Evolutionary conservation across 23 red algal genomes (phyloP).

Genomic region (Porphyridium purpureum): DNA sequence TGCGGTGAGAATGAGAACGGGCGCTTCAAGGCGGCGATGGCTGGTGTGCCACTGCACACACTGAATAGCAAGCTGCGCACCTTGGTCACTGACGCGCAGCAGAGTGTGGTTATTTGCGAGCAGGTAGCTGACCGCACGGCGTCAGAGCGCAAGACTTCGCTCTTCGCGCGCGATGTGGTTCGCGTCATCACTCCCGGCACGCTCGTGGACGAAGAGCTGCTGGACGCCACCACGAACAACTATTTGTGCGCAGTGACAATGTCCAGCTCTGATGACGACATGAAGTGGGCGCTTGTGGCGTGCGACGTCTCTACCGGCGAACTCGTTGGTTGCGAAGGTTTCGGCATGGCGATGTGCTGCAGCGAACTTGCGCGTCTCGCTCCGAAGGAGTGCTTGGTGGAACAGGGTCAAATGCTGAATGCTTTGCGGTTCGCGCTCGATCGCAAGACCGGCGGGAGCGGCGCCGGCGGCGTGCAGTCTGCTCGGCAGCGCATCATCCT

Average conservation of each 20-base stretch:
- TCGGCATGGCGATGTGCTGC: constrained; percentile 8
- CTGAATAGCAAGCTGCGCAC: constrained; percentile 56
- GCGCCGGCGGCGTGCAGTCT: no score
- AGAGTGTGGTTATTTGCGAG: no score
- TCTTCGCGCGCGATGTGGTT: constrained; percentile 31
- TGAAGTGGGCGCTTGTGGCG: constrained; percentile 35
- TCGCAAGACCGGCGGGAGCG: neutral
- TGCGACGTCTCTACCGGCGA: constrained; percentile 89
- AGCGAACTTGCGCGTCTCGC: constrained; percentile 32
- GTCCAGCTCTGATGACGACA: constrained; percentile 4
- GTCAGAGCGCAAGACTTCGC: constrained; percentile 1
- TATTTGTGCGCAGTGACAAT: constrained; percentile 45
- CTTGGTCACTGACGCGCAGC: constrained; percentile 20
- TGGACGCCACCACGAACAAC: constrained; percentile 34
- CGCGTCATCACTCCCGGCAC: constrained; percentile 69
- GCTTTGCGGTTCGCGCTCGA: neutral
- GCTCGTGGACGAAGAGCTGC: constrained; percentile 29
- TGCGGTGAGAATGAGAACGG: constrained; percentile 58
- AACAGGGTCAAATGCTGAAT: no score
- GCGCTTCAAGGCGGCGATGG: constrained; percentile 61
- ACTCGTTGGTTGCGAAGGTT: constrained; percentile 30
- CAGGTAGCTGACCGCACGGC: no score
- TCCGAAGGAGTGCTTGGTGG: constrained; percentile 55
- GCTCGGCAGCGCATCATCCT: constrained; percentile 1
- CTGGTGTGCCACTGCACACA: constrained; percentile 58